Conservation (phyloP, 78 protist species). For the Diacronema lutheri region DNA sequence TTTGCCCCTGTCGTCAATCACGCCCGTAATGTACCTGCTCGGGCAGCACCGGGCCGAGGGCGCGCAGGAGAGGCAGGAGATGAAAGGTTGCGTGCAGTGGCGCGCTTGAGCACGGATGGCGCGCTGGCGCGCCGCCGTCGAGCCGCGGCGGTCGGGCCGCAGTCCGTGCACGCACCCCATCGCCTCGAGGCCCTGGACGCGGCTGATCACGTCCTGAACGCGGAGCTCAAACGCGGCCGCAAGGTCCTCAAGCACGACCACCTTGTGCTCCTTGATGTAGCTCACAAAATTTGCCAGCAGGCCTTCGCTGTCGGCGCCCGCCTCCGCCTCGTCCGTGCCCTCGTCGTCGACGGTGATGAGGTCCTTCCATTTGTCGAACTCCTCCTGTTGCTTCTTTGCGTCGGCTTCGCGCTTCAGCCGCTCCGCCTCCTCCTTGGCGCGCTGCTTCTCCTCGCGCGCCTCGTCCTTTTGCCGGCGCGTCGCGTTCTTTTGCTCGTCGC, state of each 20-base stretch:
- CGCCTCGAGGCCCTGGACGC: slow-evolving; percentile 51
- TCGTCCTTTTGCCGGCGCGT: too few species aligned
- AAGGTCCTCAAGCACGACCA: slow-evolving; percentile 30
- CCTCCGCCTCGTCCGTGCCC: background rate
- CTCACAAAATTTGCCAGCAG: background rate
- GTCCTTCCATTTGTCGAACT: background rate
- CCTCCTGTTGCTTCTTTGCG: too few species aligned
- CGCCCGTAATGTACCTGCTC: slow-evolving; percentile 40
- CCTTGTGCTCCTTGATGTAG: background rate
- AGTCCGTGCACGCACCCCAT: slow-evolving; percentile 42
- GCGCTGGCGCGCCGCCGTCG: too few species aligned
- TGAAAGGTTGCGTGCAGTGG: too few species aligned
- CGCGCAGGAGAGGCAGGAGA: too few species aligned
- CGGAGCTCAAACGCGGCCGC: slow-evolving; percentile 11
- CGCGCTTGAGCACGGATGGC: too few species aligned
- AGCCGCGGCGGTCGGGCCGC: too few species aligned
- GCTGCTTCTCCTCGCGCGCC: too few species aligned
- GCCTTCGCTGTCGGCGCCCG: background rate
- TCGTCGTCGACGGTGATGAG: background rate
- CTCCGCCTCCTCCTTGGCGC: too few species aligned
- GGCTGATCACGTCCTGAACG: slow-evolving; percentile 50
- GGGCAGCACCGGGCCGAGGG: too few species aligned
- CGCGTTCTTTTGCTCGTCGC: background rate
- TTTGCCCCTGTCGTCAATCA: slow-evolving; percentile 79
- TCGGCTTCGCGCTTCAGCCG: too few species aligned